Base-by-base conservation (phyloP, 306 rosid species). In the Cucumis melo region DNA sequence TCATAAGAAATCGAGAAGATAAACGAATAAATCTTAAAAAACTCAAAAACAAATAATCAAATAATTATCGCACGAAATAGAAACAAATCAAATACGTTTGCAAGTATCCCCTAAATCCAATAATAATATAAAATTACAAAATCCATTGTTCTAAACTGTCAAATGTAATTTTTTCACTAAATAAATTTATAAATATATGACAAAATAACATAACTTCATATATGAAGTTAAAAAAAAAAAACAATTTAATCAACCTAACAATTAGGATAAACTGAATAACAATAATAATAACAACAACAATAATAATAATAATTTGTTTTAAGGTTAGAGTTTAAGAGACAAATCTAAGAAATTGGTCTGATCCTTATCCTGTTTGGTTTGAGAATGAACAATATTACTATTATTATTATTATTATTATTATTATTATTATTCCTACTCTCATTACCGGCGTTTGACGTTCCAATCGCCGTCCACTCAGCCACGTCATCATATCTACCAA, bases 361-460 rank as follows among this genome's bases (percentile, higher is more conserved):
- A 62, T 34, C 75, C 21, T 44, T 38, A 23, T 70, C 75, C 12
- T 23, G 72, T 36, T 64, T 64, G 8, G 50, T 34, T 27, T 64
- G 56, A 70, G 75, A 44, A 46, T 23, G 75, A 70, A 70, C 57
- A 70, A 44, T 46, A 70, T 23, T 36, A 64, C 3, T 19, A 23
- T 70, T 34, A 63, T n/a, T 64, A 64, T 6, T 44, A 70, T 23
- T 64, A 64, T 6, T 44, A 70, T 23, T n/a, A n/a, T n/a, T n/a
- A n/a, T n/a, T 34, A 63, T 12, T 17, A 44, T 68, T 32, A 62
- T n/a, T 63, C 34, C 7, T 44, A 44, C 36, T 42, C 6, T 68
- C 34, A 13, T 70, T 70, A 70, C 75, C 75, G n/a, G 57, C 75
- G 75, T 50, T 50, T 23, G 75, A 70, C 34, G 13, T 53, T 23